Percentiles rank a stretch among this genome's conserved stretches.
Evolutionary conservation across 352 stramenopile species (phyloP).

Genomic region (Hyaloperonospora brassicae): DNA sequence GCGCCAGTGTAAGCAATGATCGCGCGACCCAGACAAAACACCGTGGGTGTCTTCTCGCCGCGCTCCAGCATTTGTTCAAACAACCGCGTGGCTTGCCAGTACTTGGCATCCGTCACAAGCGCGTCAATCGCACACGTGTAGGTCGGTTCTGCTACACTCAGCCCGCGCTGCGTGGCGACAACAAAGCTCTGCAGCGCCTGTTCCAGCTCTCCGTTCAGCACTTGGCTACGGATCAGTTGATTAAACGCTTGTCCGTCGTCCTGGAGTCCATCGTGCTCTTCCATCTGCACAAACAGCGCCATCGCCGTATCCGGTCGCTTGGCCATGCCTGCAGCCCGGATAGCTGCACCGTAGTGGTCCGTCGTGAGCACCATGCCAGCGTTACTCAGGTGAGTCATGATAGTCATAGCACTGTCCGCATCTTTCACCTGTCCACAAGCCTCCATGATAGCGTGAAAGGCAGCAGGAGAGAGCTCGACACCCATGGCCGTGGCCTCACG

Average conservation of each 20-base stretch:
- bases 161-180: constrained; percentile 36
- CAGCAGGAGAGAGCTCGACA: constrained; percentile 53
- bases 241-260: constrained; percentile 48
- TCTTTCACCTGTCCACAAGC: constrained; percentile 56
- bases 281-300: constrained; percentile 56
- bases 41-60: constrained; percentile 45
- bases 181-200: constrained; percentile 76
- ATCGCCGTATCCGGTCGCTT: constrained; percentile 43
- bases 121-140: constrained; percentile 71
- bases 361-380: constrained; percentile 23
- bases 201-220: constrained; percentile 49
- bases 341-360: constrained; percentile 44
- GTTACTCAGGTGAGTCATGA: constrained; percentile 39
- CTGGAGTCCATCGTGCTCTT: constrained; percentile 37
- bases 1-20: constrained; percentile 72
- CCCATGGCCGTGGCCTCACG: constrained; percentile 33
- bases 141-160: constrained; percentile 58
- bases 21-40: constrained; percentile 69
- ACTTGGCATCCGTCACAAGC: constrained; percentile 44
- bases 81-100: constrained; percentile 60
- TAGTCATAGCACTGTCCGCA: constrained; percentile 35
- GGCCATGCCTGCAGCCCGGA: constrained; percentile 62
- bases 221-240: constrained; percentile 73
- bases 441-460: constrained; percentile 68
- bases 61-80: constrained; percentile 67